A percentile compares a stretch with the other conserved stretches of the same genome.
These are phyloP conservation scores for Madurella fahalii DNA, from an alignment of 2,329 filamentous ascomycete species.

Conservation along the genomic window DNA sequence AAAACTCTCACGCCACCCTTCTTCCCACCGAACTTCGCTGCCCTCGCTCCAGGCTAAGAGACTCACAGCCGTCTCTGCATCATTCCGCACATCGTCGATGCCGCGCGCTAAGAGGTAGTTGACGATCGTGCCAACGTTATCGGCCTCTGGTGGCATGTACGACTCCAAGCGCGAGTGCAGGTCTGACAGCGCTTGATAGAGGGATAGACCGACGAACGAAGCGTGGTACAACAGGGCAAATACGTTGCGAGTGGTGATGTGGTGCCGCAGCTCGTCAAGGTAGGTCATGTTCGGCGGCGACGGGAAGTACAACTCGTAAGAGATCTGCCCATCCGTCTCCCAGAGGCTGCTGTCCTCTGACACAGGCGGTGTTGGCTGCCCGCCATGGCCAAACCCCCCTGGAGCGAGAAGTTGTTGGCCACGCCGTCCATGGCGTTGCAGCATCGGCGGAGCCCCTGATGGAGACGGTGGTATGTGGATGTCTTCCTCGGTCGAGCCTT, in stretches of 20 bases:
- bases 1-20: constrained; percentile 65
- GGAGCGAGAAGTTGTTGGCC: constrained; percentile 26
- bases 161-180: constrained; percentile 57
- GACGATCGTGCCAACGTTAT: constrained; percentile 56
- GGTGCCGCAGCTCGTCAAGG: constrained; percentile 50
- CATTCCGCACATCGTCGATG: constrained; percentile 61
- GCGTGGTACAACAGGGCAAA: constrained; percentile 62
- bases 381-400: constrained; percentile 27
- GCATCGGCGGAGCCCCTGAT: constrained; percentile 38
- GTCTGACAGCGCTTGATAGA: constrained; percentile 60
- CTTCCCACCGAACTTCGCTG: constrained; percentile 58
- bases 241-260: constrained; percentile 65
- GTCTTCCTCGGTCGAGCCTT: constrained; percentile 50
- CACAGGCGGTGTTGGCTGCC: constrained; percentile 41
- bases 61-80: constrained; percentile 55
- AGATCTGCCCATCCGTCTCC: constrained; percentile 51
- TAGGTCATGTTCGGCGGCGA: constrained; percentile 47
- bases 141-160: constrained; percentile 53
- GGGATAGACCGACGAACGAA: constrained; percentile 60
- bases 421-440: constrained; percentile 31
- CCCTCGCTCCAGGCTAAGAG: constrained; percentile 64
- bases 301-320: constrained; percentile 61
- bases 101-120: constrained; percentile 56
- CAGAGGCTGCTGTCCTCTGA: constrained; percentile 42
- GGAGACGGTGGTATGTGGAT: constrained; percentile 42